Evolutionary conservation across 2,329 filamentous ascomycete species (phyloP), one percentile per base, ranked within the genome.

Genomic region (Podosphaera xanthii): DNA sequence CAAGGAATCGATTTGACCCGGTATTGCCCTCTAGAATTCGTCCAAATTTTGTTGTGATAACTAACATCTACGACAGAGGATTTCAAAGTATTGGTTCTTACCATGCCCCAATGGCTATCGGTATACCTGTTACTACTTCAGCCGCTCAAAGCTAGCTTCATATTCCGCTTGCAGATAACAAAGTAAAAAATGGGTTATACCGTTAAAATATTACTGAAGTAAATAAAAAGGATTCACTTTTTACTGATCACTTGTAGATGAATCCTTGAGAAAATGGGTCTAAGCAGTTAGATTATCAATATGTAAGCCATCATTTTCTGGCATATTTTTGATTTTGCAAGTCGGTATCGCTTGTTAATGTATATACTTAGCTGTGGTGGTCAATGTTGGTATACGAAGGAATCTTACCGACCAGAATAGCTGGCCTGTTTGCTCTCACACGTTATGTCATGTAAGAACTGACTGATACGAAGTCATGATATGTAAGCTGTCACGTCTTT

Each of bases 61-160:
- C 67, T 72, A 67, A 73, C 65, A 52, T 48, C 61, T 33, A 52
- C 22, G 60, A 46, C 60, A 69, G 68, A 71, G 81, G 81, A 0
- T 83, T 83, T 64, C 80, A 83, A 67, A 82, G 77, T 62, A 83
- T 83, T 58, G 77, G 79, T 36, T 76, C 79, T 0, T 83, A 80
- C 62, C 80, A 83, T 63, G 46, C 76, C 22, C 62, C 65, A 36
- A 55, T 55, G 33, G 22, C 12, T 9, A 55, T 55, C 30, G 53
- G 34, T 5, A 35, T 55, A 14, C 35, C 53, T 14, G 34, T 55
- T 2, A 22, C 34, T 22, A 40, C 34, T 40, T 38, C 53, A 12
- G 35, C 30, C 22, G 10, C 36, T 22, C 53, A 35, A 38, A 34
- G 12, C 30, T 55, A 55, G 40, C 12, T 44, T 44, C 5, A 4